Conservation (phyloP, 2,329 filamentous ascomycete genomes). For the Diplodia mutila region DNA sequence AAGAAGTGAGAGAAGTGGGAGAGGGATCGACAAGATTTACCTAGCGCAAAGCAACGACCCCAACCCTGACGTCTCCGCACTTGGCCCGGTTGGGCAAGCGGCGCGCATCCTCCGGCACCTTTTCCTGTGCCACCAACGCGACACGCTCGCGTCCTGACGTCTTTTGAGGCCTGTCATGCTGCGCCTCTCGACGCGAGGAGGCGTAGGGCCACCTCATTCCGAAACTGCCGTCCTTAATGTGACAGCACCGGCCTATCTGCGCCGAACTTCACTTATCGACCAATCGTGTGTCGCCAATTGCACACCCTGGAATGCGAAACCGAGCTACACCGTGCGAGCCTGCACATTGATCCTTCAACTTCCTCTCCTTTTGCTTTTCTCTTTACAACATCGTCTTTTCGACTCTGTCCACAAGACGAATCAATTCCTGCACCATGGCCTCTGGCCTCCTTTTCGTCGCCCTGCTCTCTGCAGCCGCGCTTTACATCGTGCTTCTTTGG, state of each 20-base stretch:
- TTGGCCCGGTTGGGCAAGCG: neutral
- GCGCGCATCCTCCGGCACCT: neutral
- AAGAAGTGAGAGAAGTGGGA: neutral
- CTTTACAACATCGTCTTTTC: neutral
- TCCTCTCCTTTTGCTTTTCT: neutral
- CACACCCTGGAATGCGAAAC: constrained; percentile 2
- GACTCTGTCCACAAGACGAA: no score
- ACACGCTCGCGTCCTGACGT: neutral
- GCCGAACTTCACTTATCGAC: no score
- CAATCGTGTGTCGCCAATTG: neutral
- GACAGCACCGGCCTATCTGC: neutral
- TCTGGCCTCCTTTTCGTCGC: neutral
- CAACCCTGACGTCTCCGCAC: neutral
- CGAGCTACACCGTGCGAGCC: constrained; percentile 12
- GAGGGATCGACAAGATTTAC: neutral
- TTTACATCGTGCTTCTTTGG: neutral
- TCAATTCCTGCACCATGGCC: neutral
- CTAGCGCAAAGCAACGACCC: no score
- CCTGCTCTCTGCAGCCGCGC: neutral
- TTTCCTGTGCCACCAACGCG: neutral
- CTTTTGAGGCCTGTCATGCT: neutral
- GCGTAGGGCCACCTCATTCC: neutral
- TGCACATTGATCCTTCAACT: neutral
- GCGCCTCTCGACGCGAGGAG: neutral
- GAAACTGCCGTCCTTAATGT: neutral